Evolutionary conservation across 345 rosid genomes (phyloP).

Genomic region (Boechera divaricarpa): DNA sequence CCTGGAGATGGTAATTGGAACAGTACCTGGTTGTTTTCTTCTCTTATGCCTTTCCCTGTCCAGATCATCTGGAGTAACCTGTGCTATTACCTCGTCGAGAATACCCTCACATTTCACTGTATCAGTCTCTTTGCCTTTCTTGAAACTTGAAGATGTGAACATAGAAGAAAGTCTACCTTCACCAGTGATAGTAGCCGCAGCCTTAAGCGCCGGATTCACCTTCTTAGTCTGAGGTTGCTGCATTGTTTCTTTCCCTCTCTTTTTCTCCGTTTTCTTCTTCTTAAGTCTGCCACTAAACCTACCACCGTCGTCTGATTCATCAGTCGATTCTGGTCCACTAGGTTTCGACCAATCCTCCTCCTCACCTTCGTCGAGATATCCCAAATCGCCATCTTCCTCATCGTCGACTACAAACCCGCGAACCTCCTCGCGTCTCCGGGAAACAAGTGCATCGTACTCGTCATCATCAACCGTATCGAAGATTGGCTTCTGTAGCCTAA

Average conservation of each 20-base stretch:
- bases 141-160: slow-evolving; percentile 79
- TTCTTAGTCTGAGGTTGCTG: slow-evolving; percentile 53
- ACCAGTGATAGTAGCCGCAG: slow-evolving; percentile 88
- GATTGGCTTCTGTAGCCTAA: slow-evolving; percentile 76
- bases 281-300: slow-evolving; percentile 48
- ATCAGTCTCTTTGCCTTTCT: slow-evolving; percentile 65
- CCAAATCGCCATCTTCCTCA: slow-evolving; percentile 73
- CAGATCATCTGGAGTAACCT: slow-evolving; percentile 73
- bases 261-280: slow-evolving; percentile 64
- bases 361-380: slow-evolving; percentile 83
- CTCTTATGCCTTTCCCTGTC: slow-evolving; percentile 75
- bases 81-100: slow-evolving; percentile 80
- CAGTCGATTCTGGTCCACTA: slow-evolving; percentile 63
- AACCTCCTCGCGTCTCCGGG: slow-evolving; percentile 78
- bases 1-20: slow-evolving; percentile 11
- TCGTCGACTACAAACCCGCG: slow-evolving; percentile 81
- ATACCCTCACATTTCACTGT: slow-evolving; percentile 66
- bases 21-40: slow-evolving; percentile 44
- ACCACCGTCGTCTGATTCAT: slow-evolving; percentile 66
- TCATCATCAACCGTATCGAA: slow-evolving; percentile 79
- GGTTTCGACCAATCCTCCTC: slow-evolving; percentile 93
- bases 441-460: slow-evolving; percentile 74
- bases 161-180: slow-evolving; percentile 82
- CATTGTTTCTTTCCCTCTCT: slow-evolving; percentile 46
- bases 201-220: slow-evolving; percentile 61